Conservation (phyloP, 2,329 filamentous ascomycete genomes). For the Ramularia collo-cygni region DNA sequence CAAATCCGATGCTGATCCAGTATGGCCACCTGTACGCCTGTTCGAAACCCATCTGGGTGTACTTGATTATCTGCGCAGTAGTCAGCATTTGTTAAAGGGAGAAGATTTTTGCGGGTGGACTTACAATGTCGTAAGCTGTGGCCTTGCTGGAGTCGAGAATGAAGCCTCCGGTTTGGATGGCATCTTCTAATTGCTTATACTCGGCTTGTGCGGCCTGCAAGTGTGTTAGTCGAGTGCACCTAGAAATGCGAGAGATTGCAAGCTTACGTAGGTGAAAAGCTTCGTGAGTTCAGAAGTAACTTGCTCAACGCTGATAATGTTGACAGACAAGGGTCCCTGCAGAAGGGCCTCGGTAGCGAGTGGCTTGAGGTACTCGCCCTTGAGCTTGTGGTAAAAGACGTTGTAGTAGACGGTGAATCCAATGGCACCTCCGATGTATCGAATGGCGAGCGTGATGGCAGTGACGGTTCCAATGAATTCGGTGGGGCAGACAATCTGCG, state of each 20-base stretch:
- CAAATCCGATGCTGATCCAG: constrained; percentile 29
- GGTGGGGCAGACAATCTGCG: constrained; percentile 61
- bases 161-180: neutral
- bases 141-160: constrained; percentile 9
- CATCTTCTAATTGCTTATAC: constrained; percentile 10
- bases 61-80: constrained; percentile 13
- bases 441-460: constrained; percentile 60
- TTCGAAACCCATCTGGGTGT: constrained; percentile 23
- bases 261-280: constrained; percentile 14
- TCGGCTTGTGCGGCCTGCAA: constrained; percentile 12
- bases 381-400: constrained; percentile 41
- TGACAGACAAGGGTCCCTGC: neutral
- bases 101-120: too few species aligned
- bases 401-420: constrained; percentile 45
- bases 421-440: constrained; percentile 60
- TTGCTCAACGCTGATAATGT: constrained; percentile 1
- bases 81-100: too few species aligned
- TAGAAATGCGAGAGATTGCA: too few species aligned
- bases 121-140: constrained; percentile 18
- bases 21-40: constrained; percentile 27
- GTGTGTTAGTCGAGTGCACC: too few species aligned
- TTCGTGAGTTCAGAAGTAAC: constrained; percentile 10
- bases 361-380: neutral
- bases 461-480: constrained; percentile 64
- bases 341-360: neutral